Base-by-base conservation (phyloP, 2,329 filamentous ascomycete genomes). In the Fusarium pilosicola region DNA sequence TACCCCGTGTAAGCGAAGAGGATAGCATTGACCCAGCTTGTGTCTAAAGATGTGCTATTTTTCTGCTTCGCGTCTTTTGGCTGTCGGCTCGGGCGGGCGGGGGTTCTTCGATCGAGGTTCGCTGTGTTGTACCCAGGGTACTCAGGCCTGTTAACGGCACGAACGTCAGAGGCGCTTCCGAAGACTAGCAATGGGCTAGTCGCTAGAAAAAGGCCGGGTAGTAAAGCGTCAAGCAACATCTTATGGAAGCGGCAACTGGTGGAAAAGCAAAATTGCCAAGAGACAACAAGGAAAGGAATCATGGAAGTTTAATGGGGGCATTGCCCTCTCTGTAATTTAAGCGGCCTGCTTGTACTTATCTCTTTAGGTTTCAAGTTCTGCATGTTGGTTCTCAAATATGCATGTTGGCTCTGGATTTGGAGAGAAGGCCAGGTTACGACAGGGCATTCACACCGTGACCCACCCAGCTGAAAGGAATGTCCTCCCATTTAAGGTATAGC, bases 301-400 rank as follows among this genome's bases (percentile, higher is more conserved):
- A 7, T 24, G 17, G 8, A 1, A 5, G 2, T 0, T 3, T n/a
- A 9, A n/a, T 34, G 30, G 48, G 48, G 17, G 12, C 22, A 24
- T 22, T 15, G 17, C 8, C 30, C 17, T 34, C 48, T 51, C 17
- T 4, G 48, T 24, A 51, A 34, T 51, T 34, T 24, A 4, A 24
- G 4, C 11, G 2, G 17, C 22, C 8, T 14, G 11, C 22, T 20
- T 24, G 22, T 12, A 20, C n/a, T 3, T 51, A 11, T 24, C 30
- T 51, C 8, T 24, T 11, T 34, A 14, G 17, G 48, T 51, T 51
- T 51, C 48, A 51, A 20, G 17, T 51, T 51, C 48, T 51, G 48
- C 48, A 51, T 51, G 30, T 51, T 34, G 48, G 48, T 34, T 51
- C 48, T 51, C 30, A 24, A 34, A 34, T 51, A 51, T 51, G 48